These are phyloP conservation scores for Lipomyces spencermartinsiae DNA, from an alignment of 805 yeast genomes.

Conservation along the genomic window DNA sequence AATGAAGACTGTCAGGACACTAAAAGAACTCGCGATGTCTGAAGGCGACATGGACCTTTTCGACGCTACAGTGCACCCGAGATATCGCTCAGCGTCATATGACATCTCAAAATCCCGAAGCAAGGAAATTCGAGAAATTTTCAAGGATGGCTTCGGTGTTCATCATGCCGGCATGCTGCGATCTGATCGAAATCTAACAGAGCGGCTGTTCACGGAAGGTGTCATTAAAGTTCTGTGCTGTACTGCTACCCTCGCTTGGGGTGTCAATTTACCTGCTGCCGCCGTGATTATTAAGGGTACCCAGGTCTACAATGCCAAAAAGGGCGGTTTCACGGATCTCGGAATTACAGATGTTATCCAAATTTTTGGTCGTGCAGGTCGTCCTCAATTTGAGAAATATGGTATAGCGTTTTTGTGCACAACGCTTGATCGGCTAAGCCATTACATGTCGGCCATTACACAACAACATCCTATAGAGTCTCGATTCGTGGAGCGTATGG, in stretches of 20 bases:
- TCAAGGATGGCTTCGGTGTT: slow-evolving; percentile 82
- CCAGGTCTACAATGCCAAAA: slow-evolving; percentile 90
- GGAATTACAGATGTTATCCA: slow-evolving; percentile 97
- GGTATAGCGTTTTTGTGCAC: slow-evolving; percentile 95
- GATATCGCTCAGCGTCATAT: slow-evolving; percentile 52
- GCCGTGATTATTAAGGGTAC: slow-evolving; percentile 97
- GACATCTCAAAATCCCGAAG: slow-evolving; percentile 74
- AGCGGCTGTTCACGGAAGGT: slow-evolving; percentile 83
- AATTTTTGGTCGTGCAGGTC: slow-evolving; percentile 98
- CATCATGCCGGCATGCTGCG: slow-evolving; percentile 98
- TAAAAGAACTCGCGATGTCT: slow-evolving; percentile 69
- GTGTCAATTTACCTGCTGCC: slow-evolving; percentile 98
- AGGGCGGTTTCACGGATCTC: slow-evolving; percentile 91
- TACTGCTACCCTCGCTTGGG: slow-evolving; percentile 99
- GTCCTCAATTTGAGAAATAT: slow-evolving; percentile 91
- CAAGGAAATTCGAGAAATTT: slow-evolving; percentile 80
- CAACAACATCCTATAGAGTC: slow-evolving; percentile 98
- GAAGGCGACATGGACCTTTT: slow-evolving; percentile 62
- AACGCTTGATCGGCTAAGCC: slow-evolving; percentile 78
- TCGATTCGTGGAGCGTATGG: slow-evolving; percentile 72
- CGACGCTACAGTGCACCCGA: slow-evolving; percentile 47
- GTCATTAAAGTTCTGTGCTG: slow-evolving; percentile 88
- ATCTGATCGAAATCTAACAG: slow-evolving; percentile 86
- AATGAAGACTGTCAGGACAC: slow-evolving; percentile 75
- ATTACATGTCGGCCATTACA: slow-evolving; percentile 83